Percentiles rank a stretch among this genome's conserved stretches.
phyloP scores from a whole-genome alignment of 192 early-diverging fungal genomes.

The Gigaspora rosea region DNA sequence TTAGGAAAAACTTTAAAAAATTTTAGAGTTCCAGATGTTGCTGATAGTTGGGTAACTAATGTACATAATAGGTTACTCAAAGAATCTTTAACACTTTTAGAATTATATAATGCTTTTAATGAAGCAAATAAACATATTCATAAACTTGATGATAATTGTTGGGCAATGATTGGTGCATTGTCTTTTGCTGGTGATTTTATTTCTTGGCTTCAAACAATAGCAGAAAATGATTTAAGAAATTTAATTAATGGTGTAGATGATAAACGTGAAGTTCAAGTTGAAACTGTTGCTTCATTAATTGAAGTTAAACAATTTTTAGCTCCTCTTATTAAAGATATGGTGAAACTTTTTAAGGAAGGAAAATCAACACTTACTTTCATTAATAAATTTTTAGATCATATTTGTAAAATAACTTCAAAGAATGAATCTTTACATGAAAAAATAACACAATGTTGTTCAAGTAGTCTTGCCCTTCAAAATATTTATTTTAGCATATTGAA shows the following conservation, averaged over 20 bases:
- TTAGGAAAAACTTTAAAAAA: no score
- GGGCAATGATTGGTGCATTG: no score
- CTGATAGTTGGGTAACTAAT: no score
- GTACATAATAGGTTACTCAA: no score
- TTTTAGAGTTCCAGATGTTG: no score
- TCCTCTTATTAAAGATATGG: not conserved
- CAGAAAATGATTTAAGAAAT: no score
- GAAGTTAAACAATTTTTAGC: slow-evolving; percentile 27
- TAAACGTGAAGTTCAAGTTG: slow-evolving; percentile 24
- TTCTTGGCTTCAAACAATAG: no score
- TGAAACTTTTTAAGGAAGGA: not conserved
- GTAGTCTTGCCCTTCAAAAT: slow-evolving; percentile 18
- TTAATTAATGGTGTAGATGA: slow-evolving; percentile 3
- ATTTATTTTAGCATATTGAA: slow-evolving; percentile 27
- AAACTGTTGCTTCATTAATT: slow-evolving; percentile 15
- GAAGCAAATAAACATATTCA: no score
- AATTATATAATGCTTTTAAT: no score
- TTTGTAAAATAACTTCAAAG: not conserved
- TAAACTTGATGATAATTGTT: no score
- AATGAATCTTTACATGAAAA: slow-evolving; percentile 4
- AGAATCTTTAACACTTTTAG: no score
- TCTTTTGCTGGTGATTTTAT: no score
- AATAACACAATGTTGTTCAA: not conserved
- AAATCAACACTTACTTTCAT: not conserved
- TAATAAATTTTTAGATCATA: not conserved